Base-by-base conservation (phyloP, 2,329 filamentous ascomycete genomes). In the Ophiosphaerella korrae region DNA sequence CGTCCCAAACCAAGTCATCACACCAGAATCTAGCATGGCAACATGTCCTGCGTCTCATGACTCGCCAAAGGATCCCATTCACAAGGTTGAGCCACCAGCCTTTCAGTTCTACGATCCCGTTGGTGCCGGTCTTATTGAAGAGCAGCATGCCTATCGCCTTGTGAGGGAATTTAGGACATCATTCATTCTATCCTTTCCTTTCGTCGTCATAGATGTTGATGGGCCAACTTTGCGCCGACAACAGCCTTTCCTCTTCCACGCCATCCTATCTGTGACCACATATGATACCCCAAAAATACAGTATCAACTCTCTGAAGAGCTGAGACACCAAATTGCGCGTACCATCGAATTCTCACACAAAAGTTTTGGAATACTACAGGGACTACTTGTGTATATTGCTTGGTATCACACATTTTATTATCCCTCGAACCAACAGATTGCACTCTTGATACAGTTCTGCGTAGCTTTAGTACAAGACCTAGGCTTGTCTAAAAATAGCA, bases 361-460 rank as follows among this genome's bases (percentile, higher is more conserved):
- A 21, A 71, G 60, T 26, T 66, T 78, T n/a, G 75, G 75, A 33
- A 58, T 75, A 11, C 61, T 77, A 13, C 72, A 77, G 54, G 75
- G 74, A 2, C 47, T 76, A 5, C 54, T 77, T 12, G 58, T 77
- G 0, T 68, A 68, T 43, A 49, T 71, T 13, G 71, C 68, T 18
- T 77, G 73, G 73, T 57, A 75, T 46, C 71, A 70, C 41, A 66
- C 69, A 42, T 65, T 64, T 26, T 67, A 66, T 24, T 35, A 47
- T 9, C 53, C 55, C 5, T 58, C 64, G 12, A 65, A 64, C 35
- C 66, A 68, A 3, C 71, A 75, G 43, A 43, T 72, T 7, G 60
- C 60, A 14, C 66, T 60, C 23, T 66, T 72, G 18, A 46, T 75
- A 7, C 72, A 76, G 39, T 50, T 77, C 13, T 71, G 71, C 8